Evolutionary conservation across 192 early-diverging fungal genomes (phyloP).

Genomic region (Cetraspora pellucida): DNA sequence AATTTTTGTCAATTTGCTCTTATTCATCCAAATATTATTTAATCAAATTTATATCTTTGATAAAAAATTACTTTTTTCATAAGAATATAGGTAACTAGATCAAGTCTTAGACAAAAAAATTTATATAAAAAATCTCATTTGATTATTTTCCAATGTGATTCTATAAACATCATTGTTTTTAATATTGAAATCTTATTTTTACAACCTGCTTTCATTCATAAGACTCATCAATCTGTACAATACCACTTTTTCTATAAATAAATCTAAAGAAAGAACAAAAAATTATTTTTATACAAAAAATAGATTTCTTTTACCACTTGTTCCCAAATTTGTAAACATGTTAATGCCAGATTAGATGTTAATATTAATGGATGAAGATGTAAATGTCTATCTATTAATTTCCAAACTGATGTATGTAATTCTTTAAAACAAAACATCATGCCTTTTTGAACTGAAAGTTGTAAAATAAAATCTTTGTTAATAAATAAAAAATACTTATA

Average conservation of each 20-base stretch:
- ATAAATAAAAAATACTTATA: too few species aligned
- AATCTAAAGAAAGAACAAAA: background rate
- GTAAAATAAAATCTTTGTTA: too few species aligned
- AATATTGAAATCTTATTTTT: slow-evolving; percentile 2
- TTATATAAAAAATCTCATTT: slow-evolving; percentile 18
- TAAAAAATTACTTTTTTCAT: slow-evolving; percentile 16
- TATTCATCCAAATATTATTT: too few species aligned
- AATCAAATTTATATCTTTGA: background rate
- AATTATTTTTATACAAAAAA: slow-evolving; percentile 18
- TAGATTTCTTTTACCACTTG: slow-evolving; percentile 6
- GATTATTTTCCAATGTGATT: background rate
- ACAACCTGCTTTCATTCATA: background rate
- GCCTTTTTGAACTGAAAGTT: background rate
- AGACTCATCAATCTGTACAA: background rate
- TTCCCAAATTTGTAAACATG: background rate
- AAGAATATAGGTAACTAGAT: slow-evolving; percentile 12
- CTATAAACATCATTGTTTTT: background rate
- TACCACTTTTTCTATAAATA: background rate
- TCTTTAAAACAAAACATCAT: slow-evolving; percentile 13
- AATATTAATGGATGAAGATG: background rate
- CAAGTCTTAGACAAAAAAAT: background rate
- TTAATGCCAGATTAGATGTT: background rate
- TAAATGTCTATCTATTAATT: too few species aligned
- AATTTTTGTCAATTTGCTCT: too few species aligned
- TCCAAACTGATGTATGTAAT: background rate